These are phyloP conservation scores for Climacium dendroides DNA, from an alignment of 225 moss, liverwort and hornwort species.

Conservation along the genomic window DNA sequence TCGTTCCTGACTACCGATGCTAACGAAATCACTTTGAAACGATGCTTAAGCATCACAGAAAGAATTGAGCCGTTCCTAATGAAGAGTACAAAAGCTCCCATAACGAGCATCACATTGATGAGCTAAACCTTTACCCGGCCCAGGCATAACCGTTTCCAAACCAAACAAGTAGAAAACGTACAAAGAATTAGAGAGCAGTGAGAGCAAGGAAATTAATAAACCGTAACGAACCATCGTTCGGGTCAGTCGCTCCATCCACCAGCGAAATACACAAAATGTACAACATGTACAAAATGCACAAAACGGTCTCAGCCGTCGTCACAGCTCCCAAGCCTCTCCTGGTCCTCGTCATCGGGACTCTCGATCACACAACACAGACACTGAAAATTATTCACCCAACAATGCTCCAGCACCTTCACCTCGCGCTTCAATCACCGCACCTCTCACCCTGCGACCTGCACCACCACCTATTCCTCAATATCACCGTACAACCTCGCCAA, in stretches of 20 bases:
- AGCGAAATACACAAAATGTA: background rate
- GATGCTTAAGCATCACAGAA: background rate
- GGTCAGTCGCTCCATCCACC: constrained; percentile 20
- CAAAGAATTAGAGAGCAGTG: background rate
- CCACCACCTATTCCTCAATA: background rate
- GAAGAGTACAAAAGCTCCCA: background rate
- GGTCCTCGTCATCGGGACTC: background rate
- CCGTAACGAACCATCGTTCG: constrained; percentile 3
- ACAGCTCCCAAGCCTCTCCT: background rate
- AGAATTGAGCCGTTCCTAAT: background rate
- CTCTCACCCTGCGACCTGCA: background rate
- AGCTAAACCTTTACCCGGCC: background rate
- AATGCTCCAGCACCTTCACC: background rate
- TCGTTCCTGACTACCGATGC: background rate
- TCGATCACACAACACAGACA: background rate
- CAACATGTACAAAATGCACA: background rate
- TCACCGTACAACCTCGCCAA: background rate
- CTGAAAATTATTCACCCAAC: background rate
- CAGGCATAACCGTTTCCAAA: background rate
- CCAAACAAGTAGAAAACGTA: background rate
- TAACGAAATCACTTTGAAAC: background rate
- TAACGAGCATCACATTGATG: background rate
- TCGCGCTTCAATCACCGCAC: background rate
- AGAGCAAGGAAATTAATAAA: background rate
- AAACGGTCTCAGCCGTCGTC: background rate